A percentile compares a stretch with the other conserved stretches of the same genome.
Evolutionary conservation across 140 eudicot genomes (phyloP).

Genomic region (Oenanthe javanica): DNA sequence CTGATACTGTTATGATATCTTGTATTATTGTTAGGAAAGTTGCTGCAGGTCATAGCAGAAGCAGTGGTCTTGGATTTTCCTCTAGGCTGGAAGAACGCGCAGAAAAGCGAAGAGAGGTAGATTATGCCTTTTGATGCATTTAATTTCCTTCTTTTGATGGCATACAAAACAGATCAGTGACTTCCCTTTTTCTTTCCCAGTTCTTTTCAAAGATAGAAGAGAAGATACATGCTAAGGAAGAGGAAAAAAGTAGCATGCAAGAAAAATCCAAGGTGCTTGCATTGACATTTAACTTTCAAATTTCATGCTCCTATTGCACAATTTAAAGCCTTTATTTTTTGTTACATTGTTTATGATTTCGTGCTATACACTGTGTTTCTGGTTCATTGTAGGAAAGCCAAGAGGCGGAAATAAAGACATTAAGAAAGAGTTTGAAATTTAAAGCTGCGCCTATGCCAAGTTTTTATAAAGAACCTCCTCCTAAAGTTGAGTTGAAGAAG

Average conservation of each 20-base stretch:
- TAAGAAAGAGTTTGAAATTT: conserved; percentile 77
- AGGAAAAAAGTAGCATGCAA: conserved; percentile 57
- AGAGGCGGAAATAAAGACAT: conserved; percentile 70
- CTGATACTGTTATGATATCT: conserved; percentile 11
- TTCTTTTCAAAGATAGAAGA: conserved; percentile 80
- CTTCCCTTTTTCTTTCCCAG: conserved; percentile 25
- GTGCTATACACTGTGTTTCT: conserved; percentile 1
- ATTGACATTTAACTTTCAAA: background rate
- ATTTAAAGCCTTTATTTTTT: background rate
- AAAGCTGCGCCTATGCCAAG: conserved; percentile 92
- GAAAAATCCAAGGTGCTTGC: conserved; percentile 71
- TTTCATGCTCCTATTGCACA: background rate
- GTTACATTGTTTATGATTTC: background rate
- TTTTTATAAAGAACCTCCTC: conserved; percentile 90
- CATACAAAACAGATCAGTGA: conserved; percentile 6
- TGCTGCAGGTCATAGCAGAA: conserved; percentile 36
- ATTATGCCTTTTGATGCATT: background rate
- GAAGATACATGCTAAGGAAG: conserved; percentile 77
- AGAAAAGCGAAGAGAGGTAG: conserved; percentile 81
- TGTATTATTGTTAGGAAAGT: conserved; percentile 31
- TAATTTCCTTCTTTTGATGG: background rate
- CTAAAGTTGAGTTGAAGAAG: conserved; percentile 80
- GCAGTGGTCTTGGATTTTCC: conserved; percentile 49
- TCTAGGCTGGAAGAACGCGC: conserved; percentile 87
- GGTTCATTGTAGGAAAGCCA: conserved; percentile 60